Evolutionary conservation across 345 rosid species (phyloP).

Genomic region (Populus pruinosa): DNA sequence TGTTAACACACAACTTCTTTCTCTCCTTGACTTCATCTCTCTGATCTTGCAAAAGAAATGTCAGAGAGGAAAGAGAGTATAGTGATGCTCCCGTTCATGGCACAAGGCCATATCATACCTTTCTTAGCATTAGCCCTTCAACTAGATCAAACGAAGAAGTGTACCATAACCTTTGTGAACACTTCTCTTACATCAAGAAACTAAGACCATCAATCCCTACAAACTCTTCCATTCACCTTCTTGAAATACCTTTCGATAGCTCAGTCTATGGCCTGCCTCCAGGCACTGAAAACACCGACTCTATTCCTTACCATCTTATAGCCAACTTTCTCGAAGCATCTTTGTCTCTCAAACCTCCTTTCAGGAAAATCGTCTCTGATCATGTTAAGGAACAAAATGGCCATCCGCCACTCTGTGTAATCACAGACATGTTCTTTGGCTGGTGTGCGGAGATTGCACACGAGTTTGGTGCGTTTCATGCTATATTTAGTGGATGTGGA

Average conservation of each 20-base stretch:
- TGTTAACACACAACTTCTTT: background rate
- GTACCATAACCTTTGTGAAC: slow-evolving; percentile 6
- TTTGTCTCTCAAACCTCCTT: slow-evolving; percentile 41
- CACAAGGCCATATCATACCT: slow-evolving; percentile 29
- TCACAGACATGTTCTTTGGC: slow-evolving; percentile 59
- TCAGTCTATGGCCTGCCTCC: slow-evolving; percentile 71
- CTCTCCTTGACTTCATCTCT: background rate
- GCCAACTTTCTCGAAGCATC: slow-evolving; percentile 54
- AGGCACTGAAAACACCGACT: slow-evolving; percentile 56
- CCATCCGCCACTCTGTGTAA: slow-evolving; percentile 34
- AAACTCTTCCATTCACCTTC: slow-evolving; percentile 45
- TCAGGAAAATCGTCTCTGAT: slow-evolving; percentile 31
- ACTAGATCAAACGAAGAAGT: background rate
- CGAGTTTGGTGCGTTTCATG: slow-evolving; percentile 49
- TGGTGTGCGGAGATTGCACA: slow-evolving; percentile 56
- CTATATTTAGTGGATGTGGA: slow-evolving; percentile 43
- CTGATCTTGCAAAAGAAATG: slow-evolving; percentile 1
- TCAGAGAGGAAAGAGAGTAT: background rate
- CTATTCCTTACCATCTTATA: slow-evolving; percentile 59
- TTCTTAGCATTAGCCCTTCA: slow-evolving; percentile 19
- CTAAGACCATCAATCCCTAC: slow-evolving; percentile 38
- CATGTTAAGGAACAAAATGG: slow-evolving; percentile 12
- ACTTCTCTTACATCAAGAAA: slow-evolving; percentile 5
- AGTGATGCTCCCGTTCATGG: slow-evolving; percentile 27
- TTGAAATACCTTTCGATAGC: slow-evolving; percentile 58